phyloP scores from a whole-genome alignment of 2,329 filamentous ascomycete genomes.

The Trichoderma semiorbis region DNA sequence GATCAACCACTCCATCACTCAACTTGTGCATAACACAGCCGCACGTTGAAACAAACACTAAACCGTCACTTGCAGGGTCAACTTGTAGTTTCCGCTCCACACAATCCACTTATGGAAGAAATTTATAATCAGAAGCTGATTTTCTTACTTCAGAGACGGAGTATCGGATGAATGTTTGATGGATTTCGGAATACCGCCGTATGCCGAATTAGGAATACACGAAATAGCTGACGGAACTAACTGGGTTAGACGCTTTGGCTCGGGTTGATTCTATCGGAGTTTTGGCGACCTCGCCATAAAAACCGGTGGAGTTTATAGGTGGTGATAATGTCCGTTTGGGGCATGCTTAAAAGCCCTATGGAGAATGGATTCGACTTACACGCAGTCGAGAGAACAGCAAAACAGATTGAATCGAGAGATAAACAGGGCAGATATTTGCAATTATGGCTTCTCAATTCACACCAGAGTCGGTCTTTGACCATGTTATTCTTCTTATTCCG shows the following conservation, averaged over 20 bases:
- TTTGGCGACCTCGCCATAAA: neutral
- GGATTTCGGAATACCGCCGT: neutral
- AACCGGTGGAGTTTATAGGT: neutral
- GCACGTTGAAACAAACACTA: neutral
- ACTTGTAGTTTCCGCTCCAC: neutral
- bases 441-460: neutral
- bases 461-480: neutral
- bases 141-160: neutral
- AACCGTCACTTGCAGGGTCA: neutral
- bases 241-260: neutral
- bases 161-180: neutral
- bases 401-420: neutral
- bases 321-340: neutral
- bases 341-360: neutral
- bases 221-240: neutral
- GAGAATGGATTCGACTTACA: neutral
- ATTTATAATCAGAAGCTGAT: neutral
- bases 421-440: neutral
- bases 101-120: neutral
- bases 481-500: constrained; percentile 1
- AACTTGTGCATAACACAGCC: neutral
- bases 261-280: neutral
- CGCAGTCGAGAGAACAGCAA: neutral
- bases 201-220: neutral
- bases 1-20: neutral